A percentile compares a stretch with the other conserved stretches of the same genome.
Conservation (phyloP, 2,329 filamentous ascomycete species). For the Paraconiothyrium brasiliense region DNA sequence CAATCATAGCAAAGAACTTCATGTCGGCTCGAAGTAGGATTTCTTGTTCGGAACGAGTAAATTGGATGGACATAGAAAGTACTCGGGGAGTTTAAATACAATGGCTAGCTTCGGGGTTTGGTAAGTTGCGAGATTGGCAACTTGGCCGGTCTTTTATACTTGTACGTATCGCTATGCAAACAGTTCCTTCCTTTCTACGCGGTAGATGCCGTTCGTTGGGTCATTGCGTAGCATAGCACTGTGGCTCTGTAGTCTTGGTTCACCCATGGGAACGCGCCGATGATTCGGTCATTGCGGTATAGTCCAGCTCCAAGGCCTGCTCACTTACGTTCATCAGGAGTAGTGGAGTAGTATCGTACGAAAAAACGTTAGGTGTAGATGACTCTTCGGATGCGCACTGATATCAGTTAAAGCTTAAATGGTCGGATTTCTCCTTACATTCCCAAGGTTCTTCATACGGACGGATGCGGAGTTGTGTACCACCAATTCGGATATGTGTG, state of each 20-base stretch:
- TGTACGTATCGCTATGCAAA: background rate
- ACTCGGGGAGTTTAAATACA: background rate
- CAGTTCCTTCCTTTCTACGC: background rate
- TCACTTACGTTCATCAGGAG: background rate
- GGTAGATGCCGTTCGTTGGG: background rate
- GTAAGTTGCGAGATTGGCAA: background rate
- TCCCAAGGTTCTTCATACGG: background rate
- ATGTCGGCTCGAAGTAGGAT: background rate
- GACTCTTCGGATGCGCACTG: background rate
- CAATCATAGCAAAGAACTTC: constrained; percentile 7
- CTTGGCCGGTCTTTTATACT: background rate
- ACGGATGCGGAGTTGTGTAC: background rate
- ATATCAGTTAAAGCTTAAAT: background rate
- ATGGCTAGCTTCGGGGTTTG: background rate
- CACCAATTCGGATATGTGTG: background rate
- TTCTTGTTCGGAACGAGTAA: background rate
- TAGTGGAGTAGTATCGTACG: constrained; percentile 2
- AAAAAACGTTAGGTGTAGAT: background rate
- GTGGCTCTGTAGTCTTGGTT: background rate
- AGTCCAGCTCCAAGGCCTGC: background rate
- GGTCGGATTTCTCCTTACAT: background rate
- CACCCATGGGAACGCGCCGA: background rate
- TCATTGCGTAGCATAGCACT: background rate
- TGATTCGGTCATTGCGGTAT: background rate
- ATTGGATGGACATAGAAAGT: background rate